These are phyloP conservation scores for Fusarium sp. DNA, from an alignment of 2,329 filamentous ascomycete genomes.

Conservation along the genomic window DNA sequence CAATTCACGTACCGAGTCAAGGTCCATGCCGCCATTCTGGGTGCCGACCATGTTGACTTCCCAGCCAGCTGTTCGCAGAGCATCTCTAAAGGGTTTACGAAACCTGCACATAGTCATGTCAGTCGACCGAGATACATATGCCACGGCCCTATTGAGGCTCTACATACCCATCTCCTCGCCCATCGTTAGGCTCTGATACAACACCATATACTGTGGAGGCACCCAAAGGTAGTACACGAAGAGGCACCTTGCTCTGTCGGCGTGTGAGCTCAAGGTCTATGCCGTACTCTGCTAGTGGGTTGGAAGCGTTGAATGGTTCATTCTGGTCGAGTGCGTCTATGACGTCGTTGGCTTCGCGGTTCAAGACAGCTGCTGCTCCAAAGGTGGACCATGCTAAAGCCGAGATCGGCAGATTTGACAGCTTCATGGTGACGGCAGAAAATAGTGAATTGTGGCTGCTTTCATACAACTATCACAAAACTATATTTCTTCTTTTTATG, in stretches of 20 bases:
- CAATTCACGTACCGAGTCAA: constrained; percentile 43
- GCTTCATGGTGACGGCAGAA: background rate
- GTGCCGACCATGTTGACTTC: constrained; percentile 9
- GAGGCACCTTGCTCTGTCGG: constrained; percentile 2
- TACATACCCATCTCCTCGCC: constrained; percentile 9
- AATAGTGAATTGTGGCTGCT: too few relatives aligned
- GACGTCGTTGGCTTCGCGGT: background rate
- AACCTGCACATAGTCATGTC: constrained; percentile 19
- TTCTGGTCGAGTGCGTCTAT: background rate
- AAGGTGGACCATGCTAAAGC: background rate
- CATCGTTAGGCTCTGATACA: constrained; percentile 2
- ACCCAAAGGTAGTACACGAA: constrained; percentile 8
- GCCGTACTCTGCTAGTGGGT: background rate
- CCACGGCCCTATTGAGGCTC: too few relatives aligned
- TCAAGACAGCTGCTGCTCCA: background rate
- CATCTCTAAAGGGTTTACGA: constrained; percentile 43
- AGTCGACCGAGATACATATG: background rate
- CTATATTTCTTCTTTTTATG: too few relatives aligned
- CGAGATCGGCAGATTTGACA: background rate
- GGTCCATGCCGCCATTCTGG: background rate
- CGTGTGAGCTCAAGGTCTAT: background rate
- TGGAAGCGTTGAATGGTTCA: background rate
- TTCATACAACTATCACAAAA: too few relatives aligned
- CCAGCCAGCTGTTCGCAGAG: constrained; percentile 24
- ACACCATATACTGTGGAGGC: constrained; percentile 7